phyloP scores from a whole-genome alignment of 345 rosid species.

The Brassica juncea region DNA sequence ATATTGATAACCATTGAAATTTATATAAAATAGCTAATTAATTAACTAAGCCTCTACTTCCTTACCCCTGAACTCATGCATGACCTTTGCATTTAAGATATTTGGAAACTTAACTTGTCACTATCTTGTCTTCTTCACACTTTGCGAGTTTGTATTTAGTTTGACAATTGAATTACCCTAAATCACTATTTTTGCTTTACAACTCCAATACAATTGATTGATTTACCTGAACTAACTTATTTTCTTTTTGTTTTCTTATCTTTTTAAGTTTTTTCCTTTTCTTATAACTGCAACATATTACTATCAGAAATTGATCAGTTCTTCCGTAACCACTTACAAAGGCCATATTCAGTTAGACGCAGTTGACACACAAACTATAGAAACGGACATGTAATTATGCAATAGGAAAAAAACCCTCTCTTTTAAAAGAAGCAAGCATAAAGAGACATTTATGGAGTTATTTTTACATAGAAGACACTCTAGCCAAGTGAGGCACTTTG shows the following conservation, averaged over 20 bases:
- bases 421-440: too few species aligned
- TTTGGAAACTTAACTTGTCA: slow-evolving; percentile 40
- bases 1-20: slow-evolving; percentile 4
- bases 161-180: slow-evolving; percentile 32
- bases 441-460: background rate
- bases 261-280: background rate
- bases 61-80: slow-evolving; percentile 44
- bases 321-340: background rate
- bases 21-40: background rate
- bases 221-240: slow-evolving; percentile 22
- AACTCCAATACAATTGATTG: background rate
- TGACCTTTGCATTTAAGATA: slow-evolving; percentile 38
- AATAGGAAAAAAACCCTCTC: background rate
- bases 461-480: background rate
- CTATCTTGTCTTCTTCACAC: slow-evolving; percentile 39
- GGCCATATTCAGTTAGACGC: background rate
- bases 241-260: background rate
- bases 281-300: background rate
- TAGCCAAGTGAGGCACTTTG: background rate
- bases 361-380: background rate
- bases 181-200: slow-evolving; percentile 6
- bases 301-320: background rate
- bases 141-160: slow-evolving; percentile 35
- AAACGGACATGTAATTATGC: background rate
- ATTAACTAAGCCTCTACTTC: slow-evolving; percentile 27